phyloP scores from a whole-genome alignment of 768 basidiomycete species.

The Leccinum truebloodii region DNA sequence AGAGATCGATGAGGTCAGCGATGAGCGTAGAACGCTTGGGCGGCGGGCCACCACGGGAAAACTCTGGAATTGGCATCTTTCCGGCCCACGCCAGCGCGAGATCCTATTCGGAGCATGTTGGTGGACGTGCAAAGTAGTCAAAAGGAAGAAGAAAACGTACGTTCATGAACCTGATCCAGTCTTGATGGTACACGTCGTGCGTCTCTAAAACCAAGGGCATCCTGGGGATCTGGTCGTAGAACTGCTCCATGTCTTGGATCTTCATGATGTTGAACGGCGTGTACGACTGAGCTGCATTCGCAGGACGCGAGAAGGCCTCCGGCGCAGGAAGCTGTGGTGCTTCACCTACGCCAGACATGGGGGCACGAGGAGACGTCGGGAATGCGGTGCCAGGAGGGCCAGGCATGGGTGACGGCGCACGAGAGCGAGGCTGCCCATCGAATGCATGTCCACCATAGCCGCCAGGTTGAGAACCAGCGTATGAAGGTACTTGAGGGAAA shows the following conservation, averaged over 20 bases:
- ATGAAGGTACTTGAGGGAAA: slow-evolving; percentile 34
- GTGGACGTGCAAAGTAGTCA: neutral
- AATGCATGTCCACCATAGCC: slow-evolving; percentile 63
- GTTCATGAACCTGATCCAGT: slow-evolving; percentile 80
- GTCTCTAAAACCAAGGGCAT: slow-evolving; percentile 72
- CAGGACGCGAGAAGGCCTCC: slow-evolving; percentile 72
- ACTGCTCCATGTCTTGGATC: slow-evolving; percentile 76
- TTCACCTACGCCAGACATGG: slow-evolving; percentile 17
- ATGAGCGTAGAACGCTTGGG: slow-evolving; percentile 61
- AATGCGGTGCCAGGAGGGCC: slow-evolving; percentile 35
- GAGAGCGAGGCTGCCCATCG: slow-evolving; percentile 51
- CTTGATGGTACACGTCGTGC: slow-evolving; percentile 76
- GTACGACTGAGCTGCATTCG: slow-evolving; percentile 67
- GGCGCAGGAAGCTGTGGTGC: slow-evolving; percentile 56
- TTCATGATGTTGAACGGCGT: slow-evolving; percentile 70
- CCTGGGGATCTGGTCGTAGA: slow-evolving; percentile 63
- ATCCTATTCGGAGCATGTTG: slow-evolving; percentile 46
- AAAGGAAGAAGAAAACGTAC: slow-evolving; percentile 39
- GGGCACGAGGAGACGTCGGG: slow-evolving; percentile 32
- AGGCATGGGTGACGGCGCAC: slow-evolving; percentile 58
- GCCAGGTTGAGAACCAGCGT: slow-evolving; percentile 25
- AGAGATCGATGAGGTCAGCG: slow-evolving; percentile 74
- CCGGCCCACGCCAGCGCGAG: slow-evolving; percentile 74
- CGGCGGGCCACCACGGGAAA: slow-evolving; percentile 44
- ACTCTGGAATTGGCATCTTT: slow-evolving; percentile 64